These are phyloP conservation scores for Coleophoma crateriformis DNA, from an alignment of 2,329 filamentous ascomycete species.

Conservation along the genomic window DNA sequence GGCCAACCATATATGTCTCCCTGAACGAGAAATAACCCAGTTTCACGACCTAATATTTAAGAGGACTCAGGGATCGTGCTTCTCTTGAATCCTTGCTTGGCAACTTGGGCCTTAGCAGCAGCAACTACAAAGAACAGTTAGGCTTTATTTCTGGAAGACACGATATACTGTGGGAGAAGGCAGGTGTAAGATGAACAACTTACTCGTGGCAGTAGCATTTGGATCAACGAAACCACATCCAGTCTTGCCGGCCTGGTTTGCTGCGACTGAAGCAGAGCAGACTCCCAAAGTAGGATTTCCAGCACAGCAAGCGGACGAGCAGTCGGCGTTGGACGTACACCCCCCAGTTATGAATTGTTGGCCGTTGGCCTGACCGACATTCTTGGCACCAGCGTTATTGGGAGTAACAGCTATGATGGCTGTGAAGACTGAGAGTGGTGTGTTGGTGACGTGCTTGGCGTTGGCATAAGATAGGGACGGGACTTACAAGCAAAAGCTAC, in stretches of 20 bases:
- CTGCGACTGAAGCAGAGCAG: conserved; percentile 29
- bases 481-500: conserved; percentile 25
- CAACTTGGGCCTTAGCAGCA: conserved; percentile 25
- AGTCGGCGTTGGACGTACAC: conserved; percentile 29
- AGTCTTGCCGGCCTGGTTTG: conserved; percentile 31
- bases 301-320: conserved; percentile 28
- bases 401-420: conserved; percentile 27
- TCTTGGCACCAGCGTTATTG: conserved; percentile 28
- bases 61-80: background rate
- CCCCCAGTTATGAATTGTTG: conserved; percentile 33
- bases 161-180: conserved; percentile 5
- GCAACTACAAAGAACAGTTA: conserved; percentile 18
- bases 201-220: conserved; percentile 18
- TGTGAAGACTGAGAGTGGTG: conserved; percentile 21
- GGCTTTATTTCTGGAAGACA: conserved; percentile 2
- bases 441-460: conserved; percentile 8
- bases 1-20: too few species aligned
- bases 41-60: background rate
- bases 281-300: conserved; percentile 25
- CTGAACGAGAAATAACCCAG: too few species aligned
- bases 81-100: conserved; percentile 29
- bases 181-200: background rate
- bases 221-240: conserved; percentile 32
- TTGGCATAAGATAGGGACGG: background rate
- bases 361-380: conserved; percentile 28